These are phyloP conservation scores for Albugo candida DNA, from an alignment of 352 stramenopile genomes.

Conservation along the genomic window DNA sequence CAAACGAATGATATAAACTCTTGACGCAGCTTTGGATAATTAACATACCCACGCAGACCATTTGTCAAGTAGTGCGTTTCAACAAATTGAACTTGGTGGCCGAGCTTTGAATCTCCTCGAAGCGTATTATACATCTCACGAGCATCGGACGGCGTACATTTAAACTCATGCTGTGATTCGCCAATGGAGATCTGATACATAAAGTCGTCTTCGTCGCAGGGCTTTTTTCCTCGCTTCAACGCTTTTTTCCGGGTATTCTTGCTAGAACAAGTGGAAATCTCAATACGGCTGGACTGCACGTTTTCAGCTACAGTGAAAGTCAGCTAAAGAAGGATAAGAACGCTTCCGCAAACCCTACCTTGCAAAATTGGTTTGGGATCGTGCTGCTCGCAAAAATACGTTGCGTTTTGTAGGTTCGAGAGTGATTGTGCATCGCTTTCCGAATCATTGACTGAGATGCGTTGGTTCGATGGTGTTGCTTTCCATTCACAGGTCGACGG, in stretches of 20 bases:
- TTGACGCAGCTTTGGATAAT: too few species aligned
- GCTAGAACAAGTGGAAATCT: conserved; percentile 14
- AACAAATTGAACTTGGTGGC: conserved; percentile 34
- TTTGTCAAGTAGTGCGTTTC: conserved; percentile 48
- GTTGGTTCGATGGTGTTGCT: not conserved
- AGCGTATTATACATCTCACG: conserved; percentile 39
- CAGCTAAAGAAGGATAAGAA: not conserved
- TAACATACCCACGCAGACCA: conserved; percentile 22
- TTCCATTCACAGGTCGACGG: not conserved
- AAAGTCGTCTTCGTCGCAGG: conserved; percentile 18
- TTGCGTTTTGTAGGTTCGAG: conserved; percentile 8
- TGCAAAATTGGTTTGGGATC: conserved; percentile 53
- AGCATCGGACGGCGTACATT: conserved; percentile 35
- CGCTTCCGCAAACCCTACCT: conserved; percentile 13
- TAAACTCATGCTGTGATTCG: conserved; percentile 26
- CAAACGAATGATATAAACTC: not conserved
- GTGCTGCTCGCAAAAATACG: conserved; percentile 56
- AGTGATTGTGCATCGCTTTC: too few species aligned
- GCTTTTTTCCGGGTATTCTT: conserved; percentile 6
- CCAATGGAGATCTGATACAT: conserved; percentile 52
- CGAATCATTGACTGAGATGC: not conserved
- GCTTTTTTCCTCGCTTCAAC: conserved; percentile 6
- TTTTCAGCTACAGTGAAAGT: conserved; percentile 34
- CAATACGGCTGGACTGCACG: conserved; percentile 37
- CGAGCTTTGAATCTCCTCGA: conserved; percentile 21